phyloP scores from a whole-genome alignment of 768 basidiomycete species.

The Suillus subalutaceus region DNA sequence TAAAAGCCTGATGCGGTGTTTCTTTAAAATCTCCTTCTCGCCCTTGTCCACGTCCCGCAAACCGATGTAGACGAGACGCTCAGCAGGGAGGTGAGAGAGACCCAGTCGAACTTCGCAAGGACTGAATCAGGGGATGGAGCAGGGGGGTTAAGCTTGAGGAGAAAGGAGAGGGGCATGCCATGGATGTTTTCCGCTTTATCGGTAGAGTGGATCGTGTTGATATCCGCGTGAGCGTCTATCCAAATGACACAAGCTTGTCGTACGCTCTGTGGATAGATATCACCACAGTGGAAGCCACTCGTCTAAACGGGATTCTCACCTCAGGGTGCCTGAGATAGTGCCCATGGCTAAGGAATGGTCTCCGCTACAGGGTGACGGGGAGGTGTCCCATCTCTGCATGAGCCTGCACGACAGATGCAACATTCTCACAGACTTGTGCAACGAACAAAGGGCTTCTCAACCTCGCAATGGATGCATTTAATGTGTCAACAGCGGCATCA shows the following conservation, averaged over 20 bases:
- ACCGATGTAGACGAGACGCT: conserved; percentile 93
- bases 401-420: conserved; percentile 73
- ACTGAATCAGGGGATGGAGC: conserved; percentile 23
- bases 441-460: conserved; percentile 92
- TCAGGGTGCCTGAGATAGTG: conserved; percentile 88
- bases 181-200: conserved; percentile 94
- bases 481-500: not conserved
- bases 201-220: conserved; percentile 88
- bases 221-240: conserved; percentile 97
- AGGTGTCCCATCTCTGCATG: conserved; percentile 81
- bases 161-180: conserved; percentile 97
- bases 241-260: conserved; percentile 88
- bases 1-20: conserved; percentile 82
- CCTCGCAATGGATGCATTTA: conserved; percentile 74
- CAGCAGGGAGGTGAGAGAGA: conserved; percentile 66
- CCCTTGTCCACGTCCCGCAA: conserved; percentile 90
- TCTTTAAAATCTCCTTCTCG: conserved; percentile 84
- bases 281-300: conserved; percentile 3
- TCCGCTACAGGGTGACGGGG: conserved; percentile 90
- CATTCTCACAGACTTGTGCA: conserved; percentile 76
- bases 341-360: conserved; percentile 97
- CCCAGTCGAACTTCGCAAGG: conserved; percentile 50
- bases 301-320: conserved; percentile 42
- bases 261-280: conserved; percentile 49
- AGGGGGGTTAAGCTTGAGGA: conserved; percentile 53